Evolutionary conservation across 306 rosid genomes (phyloP), one percentile per base, ranked within the genome.

Genomic region (Sesbania bispinosa): DNA sequence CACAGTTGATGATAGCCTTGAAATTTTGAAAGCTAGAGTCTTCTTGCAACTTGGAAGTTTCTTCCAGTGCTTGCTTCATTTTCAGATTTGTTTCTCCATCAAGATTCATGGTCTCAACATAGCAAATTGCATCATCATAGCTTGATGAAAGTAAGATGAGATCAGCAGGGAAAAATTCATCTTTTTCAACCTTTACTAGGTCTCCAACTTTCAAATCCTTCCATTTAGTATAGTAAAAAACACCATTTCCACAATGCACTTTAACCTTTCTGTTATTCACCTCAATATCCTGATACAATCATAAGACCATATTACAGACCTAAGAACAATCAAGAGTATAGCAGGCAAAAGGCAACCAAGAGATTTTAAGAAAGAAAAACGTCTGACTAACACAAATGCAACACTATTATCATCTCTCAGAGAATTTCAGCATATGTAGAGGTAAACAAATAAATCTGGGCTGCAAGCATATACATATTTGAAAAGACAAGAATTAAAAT

Each of bases 81-180:
- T 93, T 93, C 70, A 93, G 84, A 78, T 93, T 93, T 21, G 98
- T 90, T 79, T 93, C 98, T 10, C 98, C 98, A 41, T 93, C 98
- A 5, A 90, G 94, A 52, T 88, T 90, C 81, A 82, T 85, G 36
- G 98, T 93, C 85, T 93, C 98, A 13, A 93, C 98, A 35, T 93
- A 90, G 80, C 97, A 90, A 72, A 88, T 78, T 4, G 92, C 89
- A 11, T 93, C 98, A 4, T 93, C 98, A 46, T 90, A 83, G 79
- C 83, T 93, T 54, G 98, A 93, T 13, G 98, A 85, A 41, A 90
- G 89, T 60, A 88, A 46, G 67, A 93, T 85, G 38, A 93, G 94
- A 87, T 93, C 98, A 35, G 98, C 97, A 29, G 98, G 98, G 62
- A 93, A 93, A 80, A 87, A 87, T 26, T 86, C 87, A 71, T 90